A percentile compares a stretch with the other conserved stretches of the same genome.
Conservation (phyloP, 495 filamentous ascomycete genomes). For the Filosporella fistucella region DNA sequence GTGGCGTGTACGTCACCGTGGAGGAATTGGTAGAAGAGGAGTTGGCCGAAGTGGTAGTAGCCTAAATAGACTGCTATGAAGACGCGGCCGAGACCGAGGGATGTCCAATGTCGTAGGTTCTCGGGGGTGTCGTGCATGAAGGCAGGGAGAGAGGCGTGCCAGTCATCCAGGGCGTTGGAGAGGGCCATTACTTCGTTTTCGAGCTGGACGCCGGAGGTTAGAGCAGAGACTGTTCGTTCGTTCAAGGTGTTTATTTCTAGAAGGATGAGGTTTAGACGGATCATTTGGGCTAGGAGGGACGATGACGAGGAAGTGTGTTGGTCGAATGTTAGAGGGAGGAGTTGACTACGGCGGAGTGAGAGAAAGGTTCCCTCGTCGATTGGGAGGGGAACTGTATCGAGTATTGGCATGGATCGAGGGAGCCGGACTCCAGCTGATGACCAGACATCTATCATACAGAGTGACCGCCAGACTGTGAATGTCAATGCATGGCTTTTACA, state of each 20-base stretch:
- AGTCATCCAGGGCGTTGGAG: constrained; percentile 26
- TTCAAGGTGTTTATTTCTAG: constrained; percentile 32
- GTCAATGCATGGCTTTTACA: not conserved
- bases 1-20: constrained; percentile 20
- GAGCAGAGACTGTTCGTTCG: constrained; percentile 19
- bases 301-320: not conserved
- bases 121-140: constrained; percentile 28
- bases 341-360: constrained; percentile 1
- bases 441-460: constrained; percentile 42
- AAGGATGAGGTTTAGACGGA: constrained; percentile 31
- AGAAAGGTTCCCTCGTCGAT: constrained; percentile 29
- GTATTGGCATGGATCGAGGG: constrained; percentile 24
- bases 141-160: constrained; percentile 26
- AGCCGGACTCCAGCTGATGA: constrained; percentile 31
- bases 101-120: constrained; percentile 26
- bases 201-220: constrained; percentile 10
- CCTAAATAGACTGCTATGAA: constrained; percentile 37
- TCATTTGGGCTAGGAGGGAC: constrained; percentile 30
- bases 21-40: constrained; percentile 40
- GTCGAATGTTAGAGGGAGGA: not conserved
- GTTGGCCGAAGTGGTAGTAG: constrained; percentile 37
- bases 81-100: constrained; percentile 31
- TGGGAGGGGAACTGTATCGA: constrained; percentile 25
- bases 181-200: constrained; percentile 20
- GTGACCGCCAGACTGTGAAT: constrained; percentile 33